phyloP scores from a whole-genome alignment of 352 stramenopile genomes.

The Phytopythium oedochilum region DNA sequence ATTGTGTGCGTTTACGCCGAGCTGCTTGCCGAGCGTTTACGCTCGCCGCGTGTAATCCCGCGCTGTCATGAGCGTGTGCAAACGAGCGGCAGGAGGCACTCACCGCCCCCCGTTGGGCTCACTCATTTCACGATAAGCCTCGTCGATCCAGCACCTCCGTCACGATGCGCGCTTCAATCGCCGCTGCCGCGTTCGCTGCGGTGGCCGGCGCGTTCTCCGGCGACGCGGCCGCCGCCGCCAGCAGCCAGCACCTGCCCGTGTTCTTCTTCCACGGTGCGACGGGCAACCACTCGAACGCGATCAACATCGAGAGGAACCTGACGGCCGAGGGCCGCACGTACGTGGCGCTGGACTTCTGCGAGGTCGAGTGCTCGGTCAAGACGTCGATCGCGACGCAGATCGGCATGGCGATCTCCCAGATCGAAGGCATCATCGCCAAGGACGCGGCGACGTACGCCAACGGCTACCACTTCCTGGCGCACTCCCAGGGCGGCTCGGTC shows the following conservation, averaged over 20 bases:
- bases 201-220: background rate
- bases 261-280: slow-evolving; percentile 53
- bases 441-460: slow-evolving; percentile 23
- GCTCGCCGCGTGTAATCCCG: too few relatives aligned
- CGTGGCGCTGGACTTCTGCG: slow-evolving; percentile 36
- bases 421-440: slow-evolving; percentile 25
- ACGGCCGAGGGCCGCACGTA: slow-evolving; percentile 30
- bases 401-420: slow-evolving; percentile 36
- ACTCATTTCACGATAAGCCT: too few relatives aligned
- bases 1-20: too few relatives aligned
- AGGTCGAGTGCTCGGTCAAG: slow-evolving; percentile 26
- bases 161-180: slow-evolving; percentile 1
- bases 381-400: slow-evolving; percentile 31
- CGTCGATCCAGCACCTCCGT: too few relatives aligned
- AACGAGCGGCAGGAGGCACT: too few relatives aligned
- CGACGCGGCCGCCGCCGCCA: background rate
- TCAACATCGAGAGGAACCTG: slow-evolving; percentile 30
- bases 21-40: too few relatives aligned
- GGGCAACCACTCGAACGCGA: slow-evolving; percentile 20
- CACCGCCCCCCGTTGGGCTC: background rate
- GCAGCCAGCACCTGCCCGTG: slow-evolving; percentile 22
- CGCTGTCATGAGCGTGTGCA: too few relatives aligned
- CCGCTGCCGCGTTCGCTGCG: background rate
- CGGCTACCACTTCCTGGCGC: slow-evolving; percentile 47
- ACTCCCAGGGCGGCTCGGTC: slow-evolving; percentile 44